Conservation (phyloP, 192 early-diverging fungal genomes). For the Entrophospora sp. region DNA sequence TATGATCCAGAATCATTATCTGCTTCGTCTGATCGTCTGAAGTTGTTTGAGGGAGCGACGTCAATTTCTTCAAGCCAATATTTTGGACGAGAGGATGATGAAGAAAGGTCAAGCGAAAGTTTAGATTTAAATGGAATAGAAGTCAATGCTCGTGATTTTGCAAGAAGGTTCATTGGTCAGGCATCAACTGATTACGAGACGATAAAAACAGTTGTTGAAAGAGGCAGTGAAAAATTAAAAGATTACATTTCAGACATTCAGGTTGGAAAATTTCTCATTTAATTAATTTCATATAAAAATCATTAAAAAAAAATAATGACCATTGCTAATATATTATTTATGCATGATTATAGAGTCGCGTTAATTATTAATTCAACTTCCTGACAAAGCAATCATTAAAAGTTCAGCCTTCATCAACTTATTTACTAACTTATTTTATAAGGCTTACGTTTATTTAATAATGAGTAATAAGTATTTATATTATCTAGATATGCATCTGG, state of each 20-base stretch:
- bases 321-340: too few species aligned
- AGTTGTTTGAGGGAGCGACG: conserved; percentile 64
- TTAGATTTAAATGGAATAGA: conserved; percentile 29
- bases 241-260: conserved; percentile 18
- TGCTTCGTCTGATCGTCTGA: conserved; percentile 46
- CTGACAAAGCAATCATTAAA: too few species aligned
- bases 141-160: conserved; percentile 27
- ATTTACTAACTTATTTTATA: too few species aligned
- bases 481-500: too few species aligned
- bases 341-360: too few species aligned
- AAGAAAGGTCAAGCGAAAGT: conserved; percentile 10
- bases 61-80: conserved; percentile 78
- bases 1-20: conserved; percentile 51
- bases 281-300: too few species aligned
- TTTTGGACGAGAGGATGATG: conserved; percentile 63
- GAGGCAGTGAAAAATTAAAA: conserved; percentile 22
- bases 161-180: conserved; percentile 39
- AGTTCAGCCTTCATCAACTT: too few species aligned
- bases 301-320: too few species aligned
- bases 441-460: too few species aligned
- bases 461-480: too few species aligned
- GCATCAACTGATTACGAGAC: conserved; percentile 34
- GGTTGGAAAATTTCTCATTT: conserved; percentile 4
- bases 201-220: conserved; percentile 31
- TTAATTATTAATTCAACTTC: too few species aligned